These are phyloP conservation scores for Aspergillus sclerotialis DNA, from an alignment of 2,329 filamentous ascomycete genomes.

Conservation along the genomic window DNA sequence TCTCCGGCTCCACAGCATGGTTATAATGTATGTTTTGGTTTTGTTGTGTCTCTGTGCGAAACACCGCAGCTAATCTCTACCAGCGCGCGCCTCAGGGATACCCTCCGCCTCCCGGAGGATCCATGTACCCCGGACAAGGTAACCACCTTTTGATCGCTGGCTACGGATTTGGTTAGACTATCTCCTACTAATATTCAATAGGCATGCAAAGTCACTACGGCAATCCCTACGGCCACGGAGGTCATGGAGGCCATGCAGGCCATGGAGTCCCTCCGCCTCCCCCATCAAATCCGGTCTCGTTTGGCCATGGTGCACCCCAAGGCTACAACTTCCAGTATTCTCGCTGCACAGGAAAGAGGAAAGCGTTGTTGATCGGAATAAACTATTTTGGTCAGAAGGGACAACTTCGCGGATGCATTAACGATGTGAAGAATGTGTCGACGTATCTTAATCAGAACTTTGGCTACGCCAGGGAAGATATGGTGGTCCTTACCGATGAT, in stretches of 20 bases:
- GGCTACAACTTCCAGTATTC: slow-evolving; percentile 86
- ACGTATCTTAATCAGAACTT: slow-evolving; percentile 81
- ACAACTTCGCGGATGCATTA: slow-evolving; percentile 88
- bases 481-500: slow-evolving; percentile 94
- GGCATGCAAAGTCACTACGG: slow-evolving; percentile 35
- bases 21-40: slow-evolving; percentile 28
- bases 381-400: slow-evolving; percentile 94
- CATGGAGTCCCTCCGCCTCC: slow-evolving; percentile 58
- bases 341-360: slow-evolving; percentile 78
- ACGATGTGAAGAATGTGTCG: slow-evolving; percentile 97
- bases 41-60: slow-evolving; percentile 1
- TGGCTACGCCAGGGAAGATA: slow-evolving; percentile 89
- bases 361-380: slow-evolving; percentile 87
- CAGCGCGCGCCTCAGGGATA: slow-evolving; percentile 24
- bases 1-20: slow-evolving; percentile 23
- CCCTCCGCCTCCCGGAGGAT: slow-evolving; percentile 28
- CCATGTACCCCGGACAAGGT: slow-evolving; percentile 36
- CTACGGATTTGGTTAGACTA: not conserved
- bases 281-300: slow-evolving; percentile 60
- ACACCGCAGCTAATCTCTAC: slow-evolving; percentile 8
- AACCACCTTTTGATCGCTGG: slow-evolving; percentile 8
- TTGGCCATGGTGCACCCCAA: slow-evolving; percentile 72
- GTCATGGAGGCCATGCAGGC: slow-evolving; percentile 18
- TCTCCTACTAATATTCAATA: too few species aligned
- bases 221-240: slow-evolving; percentile 53